Evolutionary conservation across 768 basidiomycete genomes (phyloP), one percentile per base, ranked within the genome.

Genomic region (Pisolithus albus): DNA sequence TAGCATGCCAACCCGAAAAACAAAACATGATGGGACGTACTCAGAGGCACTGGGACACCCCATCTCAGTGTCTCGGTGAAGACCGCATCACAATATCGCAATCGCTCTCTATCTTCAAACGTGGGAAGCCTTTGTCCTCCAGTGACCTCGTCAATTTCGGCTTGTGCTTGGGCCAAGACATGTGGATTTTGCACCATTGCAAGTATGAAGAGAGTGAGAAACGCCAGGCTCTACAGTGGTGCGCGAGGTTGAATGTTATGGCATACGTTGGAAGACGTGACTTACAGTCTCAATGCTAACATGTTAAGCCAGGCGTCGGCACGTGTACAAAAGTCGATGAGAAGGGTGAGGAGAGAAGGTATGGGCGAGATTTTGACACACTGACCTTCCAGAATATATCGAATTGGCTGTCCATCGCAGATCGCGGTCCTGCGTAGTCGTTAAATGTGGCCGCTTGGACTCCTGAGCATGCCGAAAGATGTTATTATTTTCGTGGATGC

Each of bases 381-480:
- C 52, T 36, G 38, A 60, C 70, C 57, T 62, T 64, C 71, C 71
- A 6, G 75, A 70, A 61, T 85, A 88, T 83, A 89, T 87, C 28
- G 86, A 88, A 63, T 88, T 88, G n/a, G 88, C 87, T 1, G 84
- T 81, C 84, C 86, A 86, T 52, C 84, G 83, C 43, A 88, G 70
- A 57, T 89, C 86, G 54, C 81, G 81, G 58, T 86, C 83, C 50
- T 66, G 62, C 11, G 42, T 18, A 44, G 65, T 65, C 28, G 19
- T 15, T 11, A 32, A 36, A 38, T 51, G 18, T 48, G 30, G 37
- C 55, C 56, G 37, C 2, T 21, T 3, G 44, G 26, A 15, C n/a
- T 34, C 15, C 23, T 53, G 48, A 4, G 30, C 30, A 18, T 42
- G 21, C 2, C 19, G 19, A 23, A 19, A 21, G 19, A 3, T 9